These are phyloP conservation scores for Alternaria atra DNA, from an alignment of 2,329 filamentous ascomycete species.

Conservation along the genomic window DNA sequence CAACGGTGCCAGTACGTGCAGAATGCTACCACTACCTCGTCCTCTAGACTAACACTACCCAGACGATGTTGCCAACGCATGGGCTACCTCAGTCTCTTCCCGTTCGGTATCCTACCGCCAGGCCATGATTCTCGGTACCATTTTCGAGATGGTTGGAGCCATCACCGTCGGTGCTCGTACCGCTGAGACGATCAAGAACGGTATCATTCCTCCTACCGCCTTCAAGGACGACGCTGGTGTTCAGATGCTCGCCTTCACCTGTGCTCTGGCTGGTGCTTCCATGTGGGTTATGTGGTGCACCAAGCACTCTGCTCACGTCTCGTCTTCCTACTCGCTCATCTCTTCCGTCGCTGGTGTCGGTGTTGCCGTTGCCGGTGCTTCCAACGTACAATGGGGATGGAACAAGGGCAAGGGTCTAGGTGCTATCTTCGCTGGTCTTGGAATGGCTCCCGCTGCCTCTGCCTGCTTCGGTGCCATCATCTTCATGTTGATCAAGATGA, in stretches of 20 bases:
- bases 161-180: slow-evolving; percentile 60
- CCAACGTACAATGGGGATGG: slow-evolving; percentile 67
- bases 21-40: not conserved
- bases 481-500: slow-evolving; percentile 76
- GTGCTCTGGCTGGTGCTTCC: slow-evolving; percentile 69
- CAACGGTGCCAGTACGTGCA: slow-evolving; percentile 76
- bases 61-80: slow-evolving; percentile 85
- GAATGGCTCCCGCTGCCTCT: slow-evolving; percentile 75
- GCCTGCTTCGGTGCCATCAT: slow-evolving; percentile 72
- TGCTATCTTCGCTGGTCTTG: slow-evolving; percentile 70
- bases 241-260: slow-evolving; percentile 66
- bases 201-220: slow-evolving; percentile 59
- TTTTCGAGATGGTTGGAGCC: slow-evolving; percentile 60
- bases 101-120: slow-evolving; percentile 75
- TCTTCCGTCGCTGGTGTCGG: slow-evolving; percentile 59
- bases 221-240: slow-evolving; percentile 58
- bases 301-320: slow-evolving; percentile 72
- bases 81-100: slow-evolving; percentile 84
- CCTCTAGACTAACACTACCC: slow-evolving; percentile 16
- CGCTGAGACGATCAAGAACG: slow-evolving; percentile 81
- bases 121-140: slow-evolving; percentile 60
- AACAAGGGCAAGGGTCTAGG: slow-evolving; percentile 71
- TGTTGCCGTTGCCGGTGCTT: slow-evolving; percentile 64
- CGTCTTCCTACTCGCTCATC: slow-evolving; percentile 64
- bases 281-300: slow-evolving; percentile 85